Conservation (phyloP, 2,329 filamentous ascomycete genomes). For the Sclerotinia trifoliorum region DNA sequence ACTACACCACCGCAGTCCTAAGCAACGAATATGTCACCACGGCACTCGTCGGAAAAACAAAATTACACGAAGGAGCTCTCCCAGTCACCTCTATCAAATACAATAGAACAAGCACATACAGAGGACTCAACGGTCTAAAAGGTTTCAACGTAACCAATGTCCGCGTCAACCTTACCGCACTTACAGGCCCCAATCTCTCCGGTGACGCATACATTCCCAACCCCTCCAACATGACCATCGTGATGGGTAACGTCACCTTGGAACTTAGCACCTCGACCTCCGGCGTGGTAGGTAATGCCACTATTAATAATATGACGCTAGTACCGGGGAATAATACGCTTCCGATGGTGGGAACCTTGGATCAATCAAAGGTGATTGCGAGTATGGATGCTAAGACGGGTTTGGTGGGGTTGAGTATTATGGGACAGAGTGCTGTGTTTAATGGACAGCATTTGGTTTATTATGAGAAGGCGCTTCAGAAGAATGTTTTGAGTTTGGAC, state of each 20-base stretch:
- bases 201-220: conserved; percentile 58
- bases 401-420: conserved; percentile 51
- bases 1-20: conserved; percentile 50
- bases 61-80: conserved; percentile 50
- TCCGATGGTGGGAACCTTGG: conserved; percentile 49
- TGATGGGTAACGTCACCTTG: conserved; percentile 58
- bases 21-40: conserved; percentile 49
- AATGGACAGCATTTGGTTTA: conserved; percentile 52
- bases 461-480: conserved; percentile 49
- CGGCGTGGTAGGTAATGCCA: conserved; percentile 49
- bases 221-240: conserved; percentile 55
- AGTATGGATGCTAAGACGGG: conserved; percentile 41
- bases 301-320: conserved; percentile 51
- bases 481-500: conserved; percentile 46
- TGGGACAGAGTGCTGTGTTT: conserved; percentile 49
- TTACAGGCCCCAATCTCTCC: conserved; percentile 51
- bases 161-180: conserved; percentile 44
- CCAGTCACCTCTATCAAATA: conserved; percentile 53
- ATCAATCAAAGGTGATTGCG: conserved; percentile 43
- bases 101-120: conserved; percentile 56
- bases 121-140: conserved; percentile 56
- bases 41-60: conserved; percentile 51
- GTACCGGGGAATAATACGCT: conserved; percentile 54
- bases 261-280: conserved; percentile 45
- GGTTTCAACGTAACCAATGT: conserved; percentile 52